Evolutionary conservation across 306 rosid genomes (phyloP), one percentile per base, ranked within the genome.

Genomic region (Castanea mollissima): DNA sequence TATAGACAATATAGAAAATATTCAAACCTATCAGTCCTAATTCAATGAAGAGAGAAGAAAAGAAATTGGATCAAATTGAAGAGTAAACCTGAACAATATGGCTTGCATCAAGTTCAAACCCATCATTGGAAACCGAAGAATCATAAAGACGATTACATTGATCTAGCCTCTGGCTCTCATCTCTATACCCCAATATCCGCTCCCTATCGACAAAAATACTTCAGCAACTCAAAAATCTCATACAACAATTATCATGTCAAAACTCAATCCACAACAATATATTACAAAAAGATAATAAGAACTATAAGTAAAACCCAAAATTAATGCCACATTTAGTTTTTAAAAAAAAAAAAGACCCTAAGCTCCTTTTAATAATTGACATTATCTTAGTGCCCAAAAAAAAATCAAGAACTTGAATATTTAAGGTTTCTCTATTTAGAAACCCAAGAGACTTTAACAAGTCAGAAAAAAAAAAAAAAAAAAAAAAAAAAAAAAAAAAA

Each of bases 121-220:
- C 98, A 77, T 96, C 91, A 18, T 76, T 91, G 10, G 88, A 90
- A 83, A 89, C 89, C 1, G 98, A 91, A 54, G 96, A 90, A 85
- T 96, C 96, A 55, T 90, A 96, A 16, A 96, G 97, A 71, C 99
- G 99, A 88, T 85, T 85, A 83, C 94, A 91, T 75, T 96, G 99
- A 89, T 93, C 99, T 32, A 96, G 89, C 84, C 97, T 90, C 87
- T 86, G 94, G 83, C 98, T 93, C 86, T 93, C 98, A 76, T 88
- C 98, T 71, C 97, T 88, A 77, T 88, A 86, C 78, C 88, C 97
- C 90, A 93, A 85, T 84, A 91, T 82, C 71, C 90, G 91, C 80
- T 91, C 98, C 92, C 99, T 96, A 74, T 44, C 32, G 51, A 69
- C 79, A 85, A 5, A 12, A 74, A 55, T 74, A 82, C 27, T 76